Percentiles rank a stretch among this genome's conserved stretches.
These are phyloP conservation scores for Amaranthus cruentus DNA, from an alignment of 148 eudicot species.

Conservation along the genomic window DNA sequence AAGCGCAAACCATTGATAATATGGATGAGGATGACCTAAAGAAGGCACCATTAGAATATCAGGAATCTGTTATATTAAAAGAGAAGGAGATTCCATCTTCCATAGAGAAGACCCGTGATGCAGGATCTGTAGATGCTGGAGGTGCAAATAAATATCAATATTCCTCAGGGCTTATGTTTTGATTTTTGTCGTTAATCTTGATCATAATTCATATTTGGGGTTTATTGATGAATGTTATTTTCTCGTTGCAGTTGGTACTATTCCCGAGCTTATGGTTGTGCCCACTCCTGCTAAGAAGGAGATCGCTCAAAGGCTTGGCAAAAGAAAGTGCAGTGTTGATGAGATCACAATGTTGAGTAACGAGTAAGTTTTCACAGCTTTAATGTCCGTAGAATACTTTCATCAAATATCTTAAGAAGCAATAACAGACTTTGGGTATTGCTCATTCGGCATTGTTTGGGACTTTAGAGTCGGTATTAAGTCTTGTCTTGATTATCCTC, in stretches of 20 bases:
- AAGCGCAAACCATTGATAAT: conserved; percentile 21
- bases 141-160: conserved; percentile 25
- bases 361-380: conserved; percentile 40
- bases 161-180: conserved; percentile 3
- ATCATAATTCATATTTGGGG: neutral
- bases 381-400: neutral
- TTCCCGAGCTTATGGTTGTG: conserved; percentile 40
- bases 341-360: conserved; percentile 38
- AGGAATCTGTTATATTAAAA: conserved; percentile 23
- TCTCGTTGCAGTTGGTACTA: conserved; percentile 35
- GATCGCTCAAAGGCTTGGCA: conserved; percentile 33
- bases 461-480: neutral
- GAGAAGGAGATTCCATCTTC: conserved; percentile 31
- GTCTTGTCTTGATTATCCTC: neutral
- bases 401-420: neutral
- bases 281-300: conserved; percentile 73
- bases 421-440: neutral
- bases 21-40: conserved; percentile 27
- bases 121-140: conserved; percentile 32
- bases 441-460: neutral
- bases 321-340: conserved; percentile 57
- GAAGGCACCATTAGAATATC: conserved; percentile 24
- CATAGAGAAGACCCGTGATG: conserved; percentile 32
- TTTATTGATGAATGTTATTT: conserved; percentile 5
- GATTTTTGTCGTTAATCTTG: neutral